Percentiles rank a stretch among this genome's conserved stretches.
These are phyloP conservation scores for Xylaria sp. DNA, from an alignment of 2,329 filamentous ascomycete genomes.

Conservation along the genomic window DNA sequence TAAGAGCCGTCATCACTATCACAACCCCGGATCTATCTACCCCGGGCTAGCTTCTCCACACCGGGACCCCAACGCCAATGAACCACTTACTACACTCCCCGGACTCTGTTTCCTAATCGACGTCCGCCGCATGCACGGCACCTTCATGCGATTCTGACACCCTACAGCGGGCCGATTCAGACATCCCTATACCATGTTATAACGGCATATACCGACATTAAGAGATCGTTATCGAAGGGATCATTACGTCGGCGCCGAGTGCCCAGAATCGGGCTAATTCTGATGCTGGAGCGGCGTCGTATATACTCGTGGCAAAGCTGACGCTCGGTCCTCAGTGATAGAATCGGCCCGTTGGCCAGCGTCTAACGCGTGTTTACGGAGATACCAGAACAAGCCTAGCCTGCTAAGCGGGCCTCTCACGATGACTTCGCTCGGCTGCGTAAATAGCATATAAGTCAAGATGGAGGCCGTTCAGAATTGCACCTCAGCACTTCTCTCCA, in stretches of 20 bases:
- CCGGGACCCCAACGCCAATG: slow-evolving; percentile 13
- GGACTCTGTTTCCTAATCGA: slow-evolving; percentile 44
- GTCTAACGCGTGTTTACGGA: slow-evolving; percentile 10
- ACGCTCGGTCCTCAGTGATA: slow-evolving; percentile 5
- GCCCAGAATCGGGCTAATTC: slow-evolving; percentile 7
- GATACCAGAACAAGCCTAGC: slow-evolving; percentile 14
- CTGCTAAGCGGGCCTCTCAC: slow-evolving; percentile 14
- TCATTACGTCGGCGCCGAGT: slow-evolving; percentile 11
- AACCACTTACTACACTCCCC: slow-evolving; percentile 27
- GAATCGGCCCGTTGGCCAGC: slow-evolving; percentile 35
- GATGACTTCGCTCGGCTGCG: slow-evolving; percentile 16
- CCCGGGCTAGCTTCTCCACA: slow-evolving; percentile 1
- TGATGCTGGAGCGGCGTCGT: slow-evolving; percentile 4
- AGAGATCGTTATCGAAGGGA: background rate
- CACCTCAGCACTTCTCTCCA: slow-evolving; percentile 37
- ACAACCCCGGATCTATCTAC: slow-evolving; percentile 9
- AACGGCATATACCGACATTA: slow-evolving; percentile 13
- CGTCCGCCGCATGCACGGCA: slow-evolving; percentile 39
- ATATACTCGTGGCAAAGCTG: slow-evolving; percentile 12
- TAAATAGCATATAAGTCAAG: slow-evolving; percentile 42
- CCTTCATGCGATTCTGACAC: slow-evolving; percentile 8
- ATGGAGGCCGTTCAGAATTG: slow-evolving; percentile 44
- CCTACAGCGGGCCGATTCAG: slow-evolving; percentile 30
- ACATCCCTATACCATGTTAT: background rate
- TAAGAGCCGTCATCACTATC: background rate